Evolutionary conservation across 2,329 filamentous ascomycete genomes (phyloP), one percentile per base, ranked within the genome.

Genomic region (Colletotrichum orchidophilum): DNA sequence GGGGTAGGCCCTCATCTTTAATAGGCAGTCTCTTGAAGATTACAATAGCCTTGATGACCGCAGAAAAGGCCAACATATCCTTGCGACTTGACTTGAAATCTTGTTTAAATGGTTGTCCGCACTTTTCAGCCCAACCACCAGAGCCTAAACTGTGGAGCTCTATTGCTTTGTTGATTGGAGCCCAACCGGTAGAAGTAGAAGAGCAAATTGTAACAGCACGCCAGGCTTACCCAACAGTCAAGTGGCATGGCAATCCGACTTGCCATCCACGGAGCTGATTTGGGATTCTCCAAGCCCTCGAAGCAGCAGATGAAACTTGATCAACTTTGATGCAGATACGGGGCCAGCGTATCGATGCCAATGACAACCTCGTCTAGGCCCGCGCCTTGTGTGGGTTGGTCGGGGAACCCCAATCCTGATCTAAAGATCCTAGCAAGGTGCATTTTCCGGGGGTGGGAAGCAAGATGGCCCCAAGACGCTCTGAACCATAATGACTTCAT

Each of bases 401-500:
- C 39, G n/a, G 54, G 53, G 8, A 49, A 29, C 39, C 39, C 31
- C 18, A 21, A 24, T 35, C 27, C 26, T 24, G 27, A 58, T 49
- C 52, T 35, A 11, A 13, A 57, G 52, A 49, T 13, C 12, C 52
- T 24, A 35, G 26, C 24, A 31, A 63, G 50, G 29, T 15, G 54
- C 27, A n/a, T 66, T 50, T 12, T 31, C 29, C 31, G 42, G 64
- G 64, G 58, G 35, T 49, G 33, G 21, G 24, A 63, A 63, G 46
- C 58, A 68, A 52, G 50, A 42, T 58, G 55, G 39, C 18, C 18
- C 21, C 27, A 52, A 7, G n/a, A 24, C 18, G 64, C 24, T 31
- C 39, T 53, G 68, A 52, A 52, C 63, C 42, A 68, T 42, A 42
- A 71, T 71, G 69, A 69, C 69, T 71, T 71, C 69, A 71, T 69